Base-by-base conservation (phyloP, 2,329 filamentous ascomycete genomes). In the Diplocarpon mali region DNA sequence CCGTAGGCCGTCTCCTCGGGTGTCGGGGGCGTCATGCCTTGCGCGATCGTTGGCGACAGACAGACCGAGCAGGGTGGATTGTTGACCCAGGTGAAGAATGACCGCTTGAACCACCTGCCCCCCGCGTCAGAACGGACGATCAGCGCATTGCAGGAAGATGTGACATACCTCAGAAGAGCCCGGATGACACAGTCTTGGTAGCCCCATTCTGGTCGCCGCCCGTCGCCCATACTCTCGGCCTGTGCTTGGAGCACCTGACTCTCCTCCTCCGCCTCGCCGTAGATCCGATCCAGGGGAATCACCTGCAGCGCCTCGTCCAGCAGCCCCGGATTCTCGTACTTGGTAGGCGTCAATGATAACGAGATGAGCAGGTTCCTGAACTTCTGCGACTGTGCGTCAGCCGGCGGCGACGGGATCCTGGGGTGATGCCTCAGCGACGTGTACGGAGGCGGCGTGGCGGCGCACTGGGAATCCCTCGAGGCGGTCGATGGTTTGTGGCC, bases 181-280 rank as follows among this genome's bases (percentile, higher is more conserved):
- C 85, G 77, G 60, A 96, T 83, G 44, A 95, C 87, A 64, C 90
- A 98, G 67, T 98, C 92, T 65, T 96, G 90, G 62, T 96, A 95
- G 46, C 89, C 90, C 90, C 90, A 96, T 69, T 88, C 83, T 1
- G 89, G 78, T 62, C 84, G 83, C 53, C 78, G 75, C 44, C 81
- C 85, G 45, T 84, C 78, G 15, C 85, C 85, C 68, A 95, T 80
- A 54, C 87, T 94, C 61, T 84, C 84, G 28, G 90, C 90, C 64
- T 94, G 81, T 29, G 87, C 92, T 60, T 84, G 79, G 56, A 94
- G 71, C 27, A 95, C 80, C 62, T 95, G 87, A 53, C 77, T 80
- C 65, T 96, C 89, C 63, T 96, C 90, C 62, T 96, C 88, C 42
- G 92, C 92, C 62, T 95, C 88, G 53, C 82, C 76, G 65, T 96